Base-by-base conservation (phyloP, 495 filamentous ascomycete species). In the Terfezia claveryi region DNA sequence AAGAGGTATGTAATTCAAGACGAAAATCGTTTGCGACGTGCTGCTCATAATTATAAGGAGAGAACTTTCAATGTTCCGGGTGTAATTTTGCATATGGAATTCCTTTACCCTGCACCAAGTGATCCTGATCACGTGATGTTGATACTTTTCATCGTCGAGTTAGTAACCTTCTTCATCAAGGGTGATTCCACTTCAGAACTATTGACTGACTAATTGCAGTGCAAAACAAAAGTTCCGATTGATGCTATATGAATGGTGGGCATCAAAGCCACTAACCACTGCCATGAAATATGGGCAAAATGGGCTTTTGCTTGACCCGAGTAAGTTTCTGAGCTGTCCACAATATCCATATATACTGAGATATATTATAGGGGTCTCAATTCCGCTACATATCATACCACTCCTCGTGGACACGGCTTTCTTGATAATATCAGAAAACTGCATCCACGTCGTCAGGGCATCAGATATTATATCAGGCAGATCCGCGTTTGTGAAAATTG, bases 11-110 rank as follows among this genome's bases (percentile, higher is more conserved):
- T 32, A 5, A 32, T 32, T 2, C 27, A 32, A 32, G 4, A 32
- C 1, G 7, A 32, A 32, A 32, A 32, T 32, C 7, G 41, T 8
- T 46, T 46, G 12, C 8, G 17, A 14, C 8, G 41, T 20, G 17
- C 41, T 46, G 17, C 17, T 46, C 41, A 14, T 46, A 14, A 4
- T 46, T 9, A 20, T 46, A 14, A 46, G 41, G 74, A 80, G 61
- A 72, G 73, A 49, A 70, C 76, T 23, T 73, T 83, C 37, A 64
- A 72, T 44, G 69, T 87, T 11, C 74, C 79, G 23, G 87, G 89
- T 1, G 72, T 79, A 12, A 86, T 96, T 37, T 68, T 87, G 55
- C 82, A 86, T 60, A 81, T 94, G 70, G 83, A 88, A 36, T 98
- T 96, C 57, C 75, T 98, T 7, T 78, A 85, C 56, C 82, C 88